Evolutionary conservation across 2,329 filamentous ascomycete species (phyloP).

Genomic region (Colletotrichum tropicicola): DNA sequence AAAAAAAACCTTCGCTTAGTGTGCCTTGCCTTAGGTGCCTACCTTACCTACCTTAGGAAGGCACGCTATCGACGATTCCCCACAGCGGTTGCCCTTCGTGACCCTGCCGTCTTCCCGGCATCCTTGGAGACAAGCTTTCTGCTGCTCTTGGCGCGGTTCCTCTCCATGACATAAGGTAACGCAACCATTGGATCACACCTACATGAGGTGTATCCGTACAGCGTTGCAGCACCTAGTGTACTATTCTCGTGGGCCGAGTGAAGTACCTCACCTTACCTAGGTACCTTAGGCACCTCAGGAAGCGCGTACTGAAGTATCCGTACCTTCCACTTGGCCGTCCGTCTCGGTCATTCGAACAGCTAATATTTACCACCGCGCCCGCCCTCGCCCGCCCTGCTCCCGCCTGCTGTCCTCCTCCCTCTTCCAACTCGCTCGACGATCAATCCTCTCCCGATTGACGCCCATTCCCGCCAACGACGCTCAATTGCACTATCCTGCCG

Average conservation of each 20-base stretch:
- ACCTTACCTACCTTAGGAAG: no score
- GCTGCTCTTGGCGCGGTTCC: constrained; percentile 20
- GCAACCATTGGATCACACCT: no score
- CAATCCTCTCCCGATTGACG: neutral
- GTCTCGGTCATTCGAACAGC: constrained; percentile 1
- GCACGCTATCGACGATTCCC: neutral
- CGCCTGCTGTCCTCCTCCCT: neutral
- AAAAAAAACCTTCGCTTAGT: neutral
- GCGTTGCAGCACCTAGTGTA: no score
- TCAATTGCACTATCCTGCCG: no score
- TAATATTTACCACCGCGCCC: constrained; percentile 23
- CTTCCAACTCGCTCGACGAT: constrained; percentile 17
- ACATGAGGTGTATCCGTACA: no score
- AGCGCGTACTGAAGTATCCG: neutral
- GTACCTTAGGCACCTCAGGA: no score
- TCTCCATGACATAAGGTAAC: constrained; percentile 17
- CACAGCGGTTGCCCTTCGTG: constrained; percentile 12
- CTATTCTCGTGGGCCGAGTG: no score
- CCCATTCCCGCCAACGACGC: no score
- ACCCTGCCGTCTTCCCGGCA: constrained; percentile 30
- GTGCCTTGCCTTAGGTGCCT: no score
- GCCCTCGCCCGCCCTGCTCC: neutral
- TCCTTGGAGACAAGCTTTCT: constrained; percentile 31
- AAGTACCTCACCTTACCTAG: neutral
- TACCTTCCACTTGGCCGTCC: no score